Percentiles rank a stretch among this genome's conserved stretches.
These are phyloP conservation scores for Kwoniella shandongensis DNA, from an alignment of 768 basidiomycete species.

Conservation along the genomic window DNA sequence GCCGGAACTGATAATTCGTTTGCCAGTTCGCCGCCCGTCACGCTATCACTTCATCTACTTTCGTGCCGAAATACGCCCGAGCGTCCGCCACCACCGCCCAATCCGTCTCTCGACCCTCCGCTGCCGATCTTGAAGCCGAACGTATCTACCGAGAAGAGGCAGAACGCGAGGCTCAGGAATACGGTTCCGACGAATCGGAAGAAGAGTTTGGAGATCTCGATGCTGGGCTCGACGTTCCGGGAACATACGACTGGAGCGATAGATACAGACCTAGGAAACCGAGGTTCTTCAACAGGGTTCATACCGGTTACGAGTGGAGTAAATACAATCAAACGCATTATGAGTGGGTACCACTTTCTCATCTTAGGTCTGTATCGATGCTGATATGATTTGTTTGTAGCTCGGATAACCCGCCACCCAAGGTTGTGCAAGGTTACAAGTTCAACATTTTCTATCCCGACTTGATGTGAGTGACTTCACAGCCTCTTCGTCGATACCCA, in stretches of 20 bases:
- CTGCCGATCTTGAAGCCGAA: conserved; percentile 75
- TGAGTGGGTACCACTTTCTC: conserved; percentile 64
- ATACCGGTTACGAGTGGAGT: conserved; percentile 99
- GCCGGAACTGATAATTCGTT: not conserved
- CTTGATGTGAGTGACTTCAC: conserved; percentile 62
- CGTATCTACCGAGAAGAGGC: conserved; percentile 74
- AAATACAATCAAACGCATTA: conserved; percentile 99
- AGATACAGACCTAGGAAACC: conserved; percentile 97
- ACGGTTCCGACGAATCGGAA: conserved; percentile 39
- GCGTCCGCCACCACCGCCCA: conserved; percentile 57
- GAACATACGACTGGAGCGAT: conserved; percentile 96
- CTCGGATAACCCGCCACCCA: conserved; percentile 94
- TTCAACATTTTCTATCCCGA: conserved; percentile 99
- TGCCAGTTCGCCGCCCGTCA: conserved; percentile 76
- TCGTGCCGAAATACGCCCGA: conserved; percentile 59
- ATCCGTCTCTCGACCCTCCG: conserved; percentile 59
- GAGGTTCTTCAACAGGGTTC: conserved; percentile 96
- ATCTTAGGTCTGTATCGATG: not conserved
- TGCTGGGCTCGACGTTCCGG: conserved; percentile 76
- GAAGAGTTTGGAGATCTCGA: conserved; percentile 66
- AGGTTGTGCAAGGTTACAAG: conserved; percentile 99
- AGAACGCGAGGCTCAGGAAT: conserved; percentile 32
- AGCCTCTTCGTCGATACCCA: not conserved
- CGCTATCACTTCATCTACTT: conserved; percentile 77
- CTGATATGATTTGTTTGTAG: not conserved